Evolutionary conservation across 305 asterid species (phyloP).

Genomic region (Fraxinus baroniana): DNA sequence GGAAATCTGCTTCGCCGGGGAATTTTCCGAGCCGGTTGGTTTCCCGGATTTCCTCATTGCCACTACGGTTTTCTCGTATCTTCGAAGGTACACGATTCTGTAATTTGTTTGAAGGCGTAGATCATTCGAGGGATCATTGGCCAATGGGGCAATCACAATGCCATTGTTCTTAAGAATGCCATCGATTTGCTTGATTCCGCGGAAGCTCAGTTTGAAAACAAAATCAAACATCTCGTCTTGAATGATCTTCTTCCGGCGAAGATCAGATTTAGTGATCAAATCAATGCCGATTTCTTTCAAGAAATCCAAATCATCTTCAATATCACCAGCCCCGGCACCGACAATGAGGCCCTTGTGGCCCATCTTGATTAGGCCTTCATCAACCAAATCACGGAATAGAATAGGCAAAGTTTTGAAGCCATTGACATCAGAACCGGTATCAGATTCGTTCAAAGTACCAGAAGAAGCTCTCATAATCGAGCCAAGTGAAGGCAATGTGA

Average conservation of each 20-base stretch:
- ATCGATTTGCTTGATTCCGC: conserved; percentile 27
- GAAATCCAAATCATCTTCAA: conserved; percentile 30
- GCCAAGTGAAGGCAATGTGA: conserved; percentile 36
- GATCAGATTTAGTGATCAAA: conserved; percentile 35
- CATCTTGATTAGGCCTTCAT: conserved; percentile 59
- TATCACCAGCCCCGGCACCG: conserved; percentile 29
- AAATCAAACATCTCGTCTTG: conserved; percentile 54
- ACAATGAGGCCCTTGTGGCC: conserved; percentile 58
- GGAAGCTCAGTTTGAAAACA: conserved; percentile 35
- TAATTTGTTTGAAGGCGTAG: conserved; percentile 32
- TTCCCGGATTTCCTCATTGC: conserved; percentile 54
- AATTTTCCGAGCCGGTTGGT: background rate
- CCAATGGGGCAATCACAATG: conserved; percentile 46
- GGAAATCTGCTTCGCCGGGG: conserved; percentile 4
- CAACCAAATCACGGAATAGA: conserved; percentile 53
- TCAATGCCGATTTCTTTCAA: conserved; percentile 36
- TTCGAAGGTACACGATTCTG: conserved; percentile 55
- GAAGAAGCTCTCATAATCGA: conserved; percentile 34
- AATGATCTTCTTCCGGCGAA: conserved; percentile 12
- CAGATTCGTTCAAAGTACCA: conserved; percentile 2
- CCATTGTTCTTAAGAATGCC: conserved; percentile 48
- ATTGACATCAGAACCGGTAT: background rate
- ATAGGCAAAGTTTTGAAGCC: conserved; percentile 37
- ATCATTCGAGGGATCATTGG: conserved; percentile 35
- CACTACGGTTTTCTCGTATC: conserved; percentile 51